Evolutionary conservation across 1,284 basidiomycete genomes (phyloP), one percentile per base, ranked within the genome.

Genomic region (Amylostereum chailletii): DNA sequence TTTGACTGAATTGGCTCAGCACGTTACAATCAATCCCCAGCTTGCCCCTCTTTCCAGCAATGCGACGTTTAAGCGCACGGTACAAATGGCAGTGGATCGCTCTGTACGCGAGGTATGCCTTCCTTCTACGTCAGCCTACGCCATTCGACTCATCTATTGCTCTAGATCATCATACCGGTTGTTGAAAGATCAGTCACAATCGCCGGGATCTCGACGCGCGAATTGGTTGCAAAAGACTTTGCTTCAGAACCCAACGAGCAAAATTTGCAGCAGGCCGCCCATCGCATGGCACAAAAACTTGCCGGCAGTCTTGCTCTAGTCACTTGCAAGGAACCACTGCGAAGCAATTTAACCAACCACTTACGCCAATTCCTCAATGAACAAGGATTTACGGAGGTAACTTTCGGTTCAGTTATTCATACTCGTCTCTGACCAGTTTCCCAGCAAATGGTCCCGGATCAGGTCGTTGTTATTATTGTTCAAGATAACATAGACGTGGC

Each of bases 121-220:
- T 7, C 41, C 29, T 32, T 53, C 9, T n/a, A 46, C 42, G 34
- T 6, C 27, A 33, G 42, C 3, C 36, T 42, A 41, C 26, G 29
- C 33, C 31, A 10, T 38, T 55, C 3, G 51, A 37, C 8, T 48
- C 32, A 29, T 51, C 33, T 27, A 7, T 29, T 45, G 42, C 42
- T 47, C 2, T 58, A 90, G 83, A 98, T 99, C 57, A 95, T 99
- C 57, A 75, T 94, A 11, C 96, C 96, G 3, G 95, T 99, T 45
- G 95, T 99, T 19, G 96, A 99, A 65, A 83, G 96, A 51, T 97
- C 94, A n/a, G 96, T 98, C 41, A 99, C 96, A 2, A 99, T 99
- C 58, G 96, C 96, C 5, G 92, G 94, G 33, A 97, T 99, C 58
- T 99, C 96, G 26, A 96, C 95, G 11, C 79, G 94, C 39, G 96